Conservation (phyloP, 192 early-diverging fungal genomes). For the Kickxella alabastrina region DNA sequence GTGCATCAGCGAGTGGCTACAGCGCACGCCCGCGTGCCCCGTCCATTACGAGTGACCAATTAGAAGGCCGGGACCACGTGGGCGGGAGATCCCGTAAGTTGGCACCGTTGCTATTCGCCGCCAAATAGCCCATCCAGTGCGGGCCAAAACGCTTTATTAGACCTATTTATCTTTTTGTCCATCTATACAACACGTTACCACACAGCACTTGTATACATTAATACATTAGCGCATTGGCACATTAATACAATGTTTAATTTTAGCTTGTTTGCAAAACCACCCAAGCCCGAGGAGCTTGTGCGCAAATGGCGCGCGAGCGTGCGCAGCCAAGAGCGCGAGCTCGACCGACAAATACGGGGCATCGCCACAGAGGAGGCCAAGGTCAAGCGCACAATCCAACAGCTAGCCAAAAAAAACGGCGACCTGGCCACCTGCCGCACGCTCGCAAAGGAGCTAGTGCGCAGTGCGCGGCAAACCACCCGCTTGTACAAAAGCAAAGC, state of each 20-base stretch:
- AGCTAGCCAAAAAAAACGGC: slow-evolving; percentile 83
- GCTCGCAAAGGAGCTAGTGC: slow-evolving; percentile 82
- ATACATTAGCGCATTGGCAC: too few species aligned
- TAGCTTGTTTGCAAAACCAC: slow-evolving; percentile 28
- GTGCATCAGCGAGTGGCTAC: slow-evolving; percentile 81
- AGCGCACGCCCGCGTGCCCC: slow-evolving; percentile 71
- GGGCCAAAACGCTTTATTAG: too few species aligned
- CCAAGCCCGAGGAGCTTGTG: slow-evolving; percentile 60
- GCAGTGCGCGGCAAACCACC: slow-evolving; percentile 72
- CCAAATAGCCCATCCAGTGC: too few species aligned
- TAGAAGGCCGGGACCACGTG: too few species aligned
- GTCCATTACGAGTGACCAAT: slow-evolving; percentile 66
- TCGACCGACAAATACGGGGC: slow-evolving; percentile 76
- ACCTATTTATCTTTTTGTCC: too few species aligned
- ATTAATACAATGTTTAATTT: slow-evolving; percentile 15
- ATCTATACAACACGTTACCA: too few species aligned
- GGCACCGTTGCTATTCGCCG: too few species aligned
- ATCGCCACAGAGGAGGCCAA: slow-evolving; percentile 86
- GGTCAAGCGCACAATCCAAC: slow-evolving; percentile 72
- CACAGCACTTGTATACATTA: too few species aligned
- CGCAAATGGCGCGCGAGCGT: slow-evolving; percentile 88
- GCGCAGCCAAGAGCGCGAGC: slow-evolving; percentile 75
- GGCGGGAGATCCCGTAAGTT: too few species aligned
- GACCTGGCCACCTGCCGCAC: slow-evolving; percentile 68
- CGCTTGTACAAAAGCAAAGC: slow-evolving; percentile 84